Evolutionary conservation across 2,329 filamentous ascomycete genomes (phyloP).

Genomic region (Dactylella cylindrospora): DNA sequence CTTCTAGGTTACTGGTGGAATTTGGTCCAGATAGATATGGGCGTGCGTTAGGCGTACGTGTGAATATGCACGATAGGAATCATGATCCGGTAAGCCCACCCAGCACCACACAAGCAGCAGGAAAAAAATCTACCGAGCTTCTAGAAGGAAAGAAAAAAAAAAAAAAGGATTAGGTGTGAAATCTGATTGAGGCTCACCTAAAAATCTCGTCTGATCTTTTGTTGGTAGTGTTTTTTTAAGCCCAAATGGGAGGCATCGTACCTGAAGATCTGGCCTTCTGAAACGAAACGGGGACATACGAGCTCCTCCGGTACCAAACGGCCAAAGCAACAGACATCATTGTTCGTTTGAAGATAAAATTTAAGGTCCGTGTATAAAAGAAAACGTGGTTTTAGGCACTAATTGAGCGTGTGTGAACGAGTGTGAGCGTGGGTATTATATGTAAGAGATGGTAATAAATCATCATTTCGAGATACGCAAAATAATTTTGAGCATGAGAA

Average conservation of each 20-base stretch:
- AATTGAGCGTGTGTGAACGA: too few species aligned
- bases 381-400: conserved; percentile 45
- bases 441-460: too few species aligned
- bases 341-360: too few species aligned
- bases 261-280: conserved; percentile 36
- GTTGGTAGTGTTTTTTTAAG: background rate
- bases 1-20: too few species aligned
- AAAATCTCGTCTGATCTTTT: conserved; percentile 43
- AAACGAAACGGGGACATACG: conserved; percentile 44
- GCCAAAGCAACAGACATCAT: too few species aligned
- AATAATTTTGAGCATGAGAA: too few species aligned
- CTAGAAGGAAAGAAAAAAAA: conserved; percentile 17
- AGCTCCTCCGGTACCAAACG: conserved; percentile 43
- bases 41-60: too few species aligned
- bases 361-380: too few species aligned
- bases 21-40: too few species aligned
- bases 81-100: background rate
- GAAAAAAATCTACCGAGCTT: conserved; percentile 34
- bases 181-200: conserved; percentile 9
- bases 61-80: background rate
- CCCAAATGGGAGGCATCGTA: conserved; percentile 31
- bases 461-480: too few species aligned
- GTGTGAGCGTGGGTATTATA: too few species aligned
- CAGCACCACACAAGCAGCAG: conserved; percentile 1
- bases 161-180: background rate